phyloP scores from a whole-genome alignment of 805 yeast genomes.

The Metschnikowia amazonensis region DNA sequence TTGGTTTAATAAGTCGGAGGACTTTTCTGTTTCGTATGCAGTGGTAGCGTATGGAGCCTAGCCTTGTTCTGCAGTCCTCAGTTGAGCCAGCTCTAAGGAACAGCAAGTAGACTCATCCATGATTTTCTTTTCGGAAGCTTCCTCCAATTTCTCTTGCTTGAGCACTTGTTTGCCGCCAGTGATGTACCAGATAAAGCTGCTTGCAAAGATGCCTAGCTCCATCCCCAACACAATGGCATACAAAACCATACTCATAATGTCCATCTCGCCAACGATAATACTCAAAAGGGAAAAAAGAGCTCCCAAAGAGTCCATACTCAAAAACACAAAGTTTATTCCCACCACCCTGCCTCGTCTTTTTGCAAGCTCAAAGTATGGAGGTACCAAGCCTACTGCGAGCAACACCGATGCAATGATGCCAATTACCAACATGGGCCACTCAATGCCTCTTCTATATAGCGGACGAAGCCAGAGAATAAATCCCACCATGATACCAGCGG shows the following conservation, averaged over 20 bases:
- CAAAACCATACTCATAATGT: slow-evolving; percentile 73
- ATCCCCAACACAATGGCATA: slow-evolving; percentile 69
- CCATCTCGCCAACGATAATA: slow-evolving; percentile 55
- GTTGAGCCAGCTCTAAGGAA: background rate
- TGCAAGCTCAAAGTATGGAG: slow-evolving; percentile 82
- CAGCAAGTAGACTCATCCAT: background rate
- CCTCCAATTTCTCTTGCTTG: slow-evolving; percentile 22
- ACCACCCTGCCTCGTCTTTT: slow-evolving; percentile 80
- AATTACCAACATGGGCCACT: slow-evolving; percentile 77
- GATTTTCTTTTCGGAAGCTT: background rate
- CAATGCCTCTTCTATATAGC: slow-evolving; percentile 43
- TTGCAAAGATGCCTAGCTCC: slow-evolving; percentile 71
- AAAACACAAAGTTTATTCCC: slow-evolving; percentile 82
- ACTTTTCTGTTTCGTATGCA: too few species aligned
- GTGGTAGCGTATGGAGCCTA: too few species aligned
- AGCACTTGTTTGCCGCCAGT: slow-evolving; percentile 29
- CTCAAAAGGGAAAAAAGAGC: slow-evolving; percentile 70
- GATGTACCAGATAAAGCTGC: slow-evolving; percentile 69
- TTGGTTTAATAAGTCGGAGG: too few species aligned
- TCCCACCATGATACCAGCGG: slow-evolving; percentile 59
- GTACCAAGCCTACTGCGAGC: slow-evolving; percentile 73
- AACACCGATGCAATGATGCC: slow-evolving; percentile 78
- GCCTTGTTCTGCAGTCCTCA: background rate
- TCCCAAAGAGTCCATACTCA: slow-evolving; percentile 73
- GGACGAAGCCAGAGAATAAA: slow-evolving; percentile 68